Evolutionary conservation across 169 alveolate genomes (phyloP).

Genomic region (Theileria orientalis): DNA sequence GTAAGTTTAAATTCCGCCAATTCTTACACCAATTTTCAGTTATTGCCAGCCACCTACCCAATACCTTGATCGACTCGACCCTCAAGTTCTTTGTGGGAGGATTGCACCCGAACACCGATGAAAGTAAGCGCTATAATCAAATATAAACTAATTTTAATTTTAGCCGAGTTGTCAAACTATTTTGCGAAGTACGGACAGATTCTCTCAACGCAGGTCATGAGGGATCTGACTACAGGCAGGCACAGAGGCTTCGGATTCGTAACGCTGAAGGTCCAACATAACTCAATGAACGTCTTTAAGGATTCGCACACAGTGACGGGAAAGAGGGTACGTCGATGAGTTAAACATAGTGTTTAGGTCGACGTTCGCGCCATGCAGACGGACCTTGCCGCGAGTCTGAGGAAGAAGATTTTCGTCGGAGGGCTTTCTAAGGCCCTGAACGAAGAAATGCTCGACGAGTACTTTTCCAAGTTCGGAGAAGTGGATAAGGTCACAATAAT

Average conservation of each 20-base stretch:
- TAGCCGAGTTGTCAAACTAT: conserved; percentile 28
- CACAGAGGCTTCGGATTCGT: conserved; percentile 63
- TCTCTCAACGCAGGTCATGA: conserved; percentile 52
- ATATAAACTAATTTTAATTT: too few relatives aligned
- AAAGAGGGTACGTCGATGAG: conserved; percentile 14
- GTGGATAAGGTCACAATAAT: conserved; percentile 56
- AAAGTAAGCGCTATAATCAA: conserved; percentile 14
- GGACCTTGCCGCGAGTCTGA: conserved; percentile 33
- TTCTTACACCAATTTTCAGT: conserved; percentile 1
- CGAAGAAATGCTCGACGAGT: conserved; percentile 61
- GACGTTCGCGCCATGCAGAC: conserved; percentile 59
- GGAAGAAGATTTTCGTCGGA: conserved; percentile 61
- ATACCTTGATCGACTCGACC: conserved; percentile 3
- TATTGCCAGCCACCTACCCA: not conserved
- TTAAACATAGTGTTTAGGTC: conserved; percentile 19
- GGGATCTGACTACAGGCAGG: conserved; percentile 47
- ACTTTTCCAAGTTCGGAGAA: conserved; percentile 44
- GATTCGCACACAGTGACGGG: conserved; percentile 52
- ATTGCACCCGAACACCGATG: conserved; percentile 55
- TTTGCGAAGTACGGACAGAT: conserved; percentile 52
- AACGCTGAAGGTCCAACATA: conserved; percentile 34
- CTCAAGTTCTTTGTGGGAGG: conserved; percentile 64
- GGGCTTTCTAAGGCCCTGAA: conserved; percentile 55
- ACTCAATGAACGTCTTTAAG: conserved; percentile 37
- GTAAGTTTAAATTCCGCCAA: not conserved